A percentile compares a stretch with the other conserved stretches of the same genome.
These are phyloP conservation scores for Lotmaria passim DNA, from an alignment of 208 protist species.

Conservation along the genomic window DNA sequence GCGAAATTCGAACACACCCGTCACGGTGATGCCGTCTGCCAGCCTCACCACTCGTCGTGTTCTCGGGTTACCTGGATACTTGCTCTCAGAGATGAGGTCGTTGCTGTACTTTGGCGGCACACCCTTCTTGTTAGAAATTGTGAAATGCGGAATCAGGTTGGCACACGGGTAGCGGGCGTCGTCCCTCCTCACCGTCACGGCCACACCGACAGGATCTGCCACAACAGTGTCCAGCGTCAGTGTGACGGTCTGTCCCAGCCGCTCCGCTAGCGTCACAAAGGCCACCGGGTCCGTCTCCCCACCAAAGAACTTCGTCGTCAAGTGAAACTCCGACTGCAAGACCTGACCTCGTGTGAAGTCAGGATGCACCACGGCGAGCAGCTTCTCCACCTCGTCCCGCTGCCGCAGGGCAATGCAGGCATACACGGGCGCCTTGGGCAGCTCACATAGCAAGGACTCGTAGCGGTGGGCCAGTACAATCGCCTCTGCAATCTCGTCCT, in stretches of 20 bases:
- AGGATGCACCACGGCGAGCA: conserved; percentile 18
- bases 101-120: conserved; percentile 73
- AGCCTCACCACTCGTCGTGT: conserved; percentile 24
- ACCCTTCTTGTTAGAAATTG: conserved; percentile 48
- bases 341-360: conserved; percentile 18
- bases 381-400: conserved; percentile 8
- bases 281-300: conserved; percentile 38
- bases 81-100: conserved; percentile 37
- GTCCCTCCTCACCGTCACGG: conserved; percentile 33
- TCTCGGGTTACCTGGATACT: conserved; percentile 18
- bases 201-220: conserved; percentile 46
- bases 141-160: conserved; percentile 62
- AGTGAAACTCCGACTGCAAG: conserved; percentile 42
- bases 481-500: conserved; percentile 18
- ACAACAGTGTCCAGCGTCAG: conserved; percentile 49
- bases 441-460: conserved; percentile 32
- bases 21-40: conserved; percentile 18
- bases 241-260: conserved; percentile 32
- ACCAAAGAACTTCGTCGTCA: conserved; percentile 55
- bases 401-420: conserved; percentile 25
- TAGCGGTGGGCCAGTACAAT: conserved; percentile 27
- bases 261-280: conserved; percentile 38
- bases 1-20: conserved; percentile 34
- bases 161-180: conserved; percentile 46
- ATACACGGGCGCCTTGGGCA: conserved; percentile 28